Evolutionary conservation across 495 filamentous ascomycete genomes (phyloP).

Genomic region (Evansstolkia leycettana): DNA sequence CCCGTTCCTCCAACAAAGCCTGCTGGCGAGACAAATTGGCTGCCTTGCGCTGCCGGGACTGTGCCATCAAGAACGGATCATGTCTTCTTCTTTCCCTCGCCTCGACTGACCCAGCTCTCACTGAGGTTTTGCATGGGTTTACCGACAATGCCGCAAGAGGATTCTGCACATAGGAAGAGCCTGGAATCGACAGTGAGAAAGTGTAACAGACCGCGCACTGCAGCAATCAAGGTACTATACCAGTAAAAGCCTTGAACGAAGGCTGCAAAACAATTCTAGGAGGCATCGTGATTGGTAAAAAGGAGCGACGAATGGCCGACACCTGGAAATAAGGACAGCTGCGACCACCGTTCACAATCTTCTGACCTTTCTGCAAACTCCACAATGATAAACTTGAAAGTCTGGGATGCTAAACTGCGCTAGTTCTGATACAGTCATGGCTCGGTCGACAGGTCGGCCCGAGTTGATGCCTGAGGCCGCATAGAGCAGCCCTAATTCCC

Average conservation of each 20-base stretch:
- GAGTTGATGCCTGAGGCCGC: too few species aligned
- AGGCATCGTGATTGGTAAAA: slow-evolving; percentile 43
- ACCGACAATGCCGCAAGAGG: slow-evolving; percentile 16
- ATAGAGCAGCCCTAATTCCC: slow-evolving; percentile 32
- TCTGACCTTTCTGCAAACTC: slow-evolving; percentile 11
- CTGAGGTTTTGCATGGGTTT: slow-evolving; percentile 19
- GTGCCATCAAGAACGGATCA: slow-evolving; percentile 39
- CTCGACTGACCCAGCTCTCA: slow-evolving; percentile 28
- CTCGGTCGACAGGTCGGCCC: too few species aligned
- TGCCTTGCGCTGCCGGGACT: slow-evolving; percentile 65
- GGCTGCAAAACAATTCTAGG: slow-evolving; percentile 56
- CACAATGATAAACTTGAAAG: slow-evolving; percentile 27
- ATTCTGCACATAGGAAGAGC: slow-evolving; percentile 19
- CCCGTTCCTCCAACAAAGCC: slow-evolving; percentile 48
- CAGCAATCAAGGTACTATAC: slow-evolving; percentile 28
- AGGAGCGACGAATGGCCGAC: slow-evolving; percentile 1
- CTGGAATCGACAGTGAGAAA: slow-evolving; percentile 8
- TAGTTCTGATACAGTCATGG: slow-evolving; percentile 13
- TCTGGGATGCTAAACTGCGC: slow-evolving; percentile 8
- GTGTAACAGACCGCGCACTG: background rate
- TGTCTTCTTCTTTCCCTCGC: slow-evolving; percentile 21
- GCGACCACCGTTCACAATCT: background rate
- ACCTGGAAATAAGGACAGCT: slow-evolving; percentile 7
- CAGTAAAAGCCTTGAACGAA: slow-evolving; percentile 47
- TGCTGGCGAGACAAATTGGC: slow-evolving; percentile 64